These are phyloP conservation scores for Monosporozyma siamensis DNA, from an alignment of 805 yeast species.

Conservation along the genomic window DNA sequence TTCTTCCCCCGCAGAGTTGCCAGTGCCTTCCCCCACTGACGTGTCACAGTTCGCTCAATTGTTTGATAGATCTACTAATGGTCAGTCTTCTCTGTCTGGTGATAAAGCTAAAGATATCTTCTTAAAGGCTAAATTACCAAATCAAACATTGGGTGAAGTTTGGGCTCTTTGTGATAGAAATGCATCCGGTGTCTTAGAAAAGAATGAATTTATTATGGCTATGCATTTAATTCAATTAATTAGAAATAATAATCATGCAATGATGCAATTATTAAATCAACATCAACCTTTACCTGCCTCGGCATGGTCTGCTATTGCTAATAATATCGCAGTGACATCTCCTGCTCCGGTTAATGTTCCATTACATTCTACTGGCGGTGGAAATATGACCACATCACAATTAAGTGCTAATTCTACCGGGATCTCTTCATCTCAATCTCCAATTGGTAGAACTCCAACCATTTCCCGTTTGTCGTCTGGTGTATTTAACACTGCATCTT, in stretches of 20 bases:
- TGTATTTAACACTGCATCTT: constrained; percentile 31
- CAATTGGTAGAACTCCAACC: constrained; percentile 31
- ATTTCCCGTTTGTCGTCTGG: constrained; percentile 24
- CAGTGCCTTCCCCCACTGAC: constrained; percentile 43
- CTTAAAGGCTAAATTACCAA: constrained; percentile 79
- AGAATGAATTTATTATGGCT: constrained; percentile 77
- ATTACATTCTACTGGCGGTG: constrained; percentile 33
- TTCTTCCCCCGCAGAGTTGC: too few relatives aligned
- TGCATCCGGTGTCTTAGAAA: constrained; percentile 60
- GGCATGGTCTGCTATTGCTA: neutral
- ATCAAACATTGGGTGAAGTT: constrained; percentile 66
- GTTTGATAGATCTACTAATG: constrained; percentile 50
- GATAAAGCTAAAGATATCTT: constrained; percentile 78
- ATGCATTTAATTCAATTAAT: constrained; percentile 80
- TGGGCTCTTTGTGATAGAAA: constrained; percentile 83
- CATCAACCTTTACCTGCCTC: constrained; percentile 1
- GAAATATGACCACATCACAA: constrained; percentile 34
- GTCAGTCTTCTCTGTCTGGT: constrained; percentile 56
- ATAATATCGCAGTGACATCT: neutral
- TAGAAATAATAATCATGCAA: constrained; percentile 44
- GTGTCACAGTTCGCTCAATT: constrained; percentile 57
- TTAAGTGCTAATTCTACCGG: constrained; percentile 26
- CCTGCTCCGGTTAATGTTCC: neutral
- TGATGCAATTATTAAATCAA: constrained; percentile 33
- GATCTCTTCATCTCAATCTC: constrained; percentile 15